Evolutionary conservation across 805 yeast species (phyloP).

Genomic region (Kuraishia capsulata): DNA sequence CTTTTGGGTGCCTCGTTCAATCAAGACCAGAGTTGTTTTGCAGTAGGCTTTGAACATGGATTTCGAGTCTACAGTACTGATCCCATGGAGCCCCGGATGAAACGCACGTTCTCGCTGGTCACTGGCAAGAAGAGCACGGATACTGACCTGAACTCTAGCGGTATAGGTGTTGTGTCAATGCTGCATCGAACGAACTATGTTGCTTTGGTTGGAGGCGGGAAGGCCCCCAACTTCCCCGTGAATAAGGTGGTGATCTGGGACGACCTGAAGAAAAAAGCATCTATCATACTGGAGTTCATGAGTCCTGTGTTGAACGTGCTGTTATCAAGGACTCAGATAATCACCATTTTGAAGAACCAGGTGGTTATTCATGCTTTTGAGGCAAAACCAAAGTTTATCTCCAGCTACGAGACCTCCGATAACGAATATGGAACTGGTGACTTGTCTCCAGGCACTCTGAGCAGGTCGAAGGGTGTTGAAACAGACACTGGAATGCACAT

Average conservation of each 20-base stretch:
- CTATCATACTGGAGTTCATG: conserved; percentile 66
- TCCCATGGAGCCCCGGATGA: conserved; percentile 72
- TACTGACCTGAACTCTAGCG: conserved; percentile 25
- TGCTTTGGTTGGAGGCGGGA: conserved; percentile 87
- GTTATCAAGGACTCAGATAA: conserved; percentile 65
- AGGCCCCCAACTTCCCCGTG: conserved; percentile 65
- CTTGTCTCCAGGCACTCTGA: conserved; percentile 8
- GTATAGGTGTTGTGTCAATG: conserved; percentile 75
- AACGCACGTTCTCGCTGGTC: conserved; percentile 31
- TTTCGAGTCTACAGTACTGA: conserved; percentile 80
- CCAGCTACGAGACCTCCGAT: conserved; percentile 54
- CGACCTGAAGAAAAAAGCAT: conserved; percentile 69
- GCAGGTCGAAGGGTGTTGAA: neutral
- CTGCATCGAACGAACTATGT: conserved; percentile 85
- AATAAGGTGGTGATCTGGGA: conserved; percentile 89
- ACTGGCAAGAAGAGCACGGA: conserved; percentile 5
- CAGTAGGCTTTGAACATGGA: conserved; percentile 73
- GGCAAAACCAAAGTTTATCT: conserved; percentile 63
- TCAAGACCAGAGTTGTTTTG: conserved; percentile 87
- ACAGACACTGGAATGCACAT: conserved; percentile 28
- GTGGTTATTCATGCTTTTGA: conserved; percentile 74
- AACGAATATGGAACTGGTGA: conserved; percentile 62
- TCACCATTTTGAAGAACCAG: conserved; percentile 60
- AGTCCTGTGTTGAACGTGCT: conserved; percentile 68
- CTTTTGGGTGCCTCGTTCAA: conserved; percentile 64